Base-by-base conservation (phyloP, 176 grass and related monocot species). In the Ampelocalamus luodianensis region DNA sequence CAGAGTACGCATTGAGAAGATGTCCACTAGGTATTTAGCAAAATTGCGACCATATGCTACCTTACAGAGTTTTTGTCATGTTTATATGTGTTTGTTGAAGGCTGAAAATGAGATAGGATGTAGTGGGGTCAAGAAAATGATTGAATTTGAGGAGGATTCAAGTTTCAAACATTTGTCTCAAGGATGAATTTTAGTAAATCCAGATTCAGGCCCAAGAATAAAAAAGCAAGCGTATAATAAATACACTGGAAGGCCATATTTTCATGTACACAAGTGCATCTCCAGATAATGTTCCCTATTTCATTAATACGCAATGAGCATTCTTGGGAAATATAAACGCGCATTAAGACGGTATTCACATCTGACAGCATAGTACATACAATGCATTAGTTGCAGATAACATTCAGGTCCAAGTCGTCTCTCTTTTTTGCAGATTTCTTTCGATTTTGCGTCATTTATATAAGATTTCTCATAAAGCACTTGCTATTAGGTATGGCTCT, bases 1-100 rank as follows among this genome's bases (percentile, higher is more conserved):
- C 83, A 90, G 86, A 68, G 77, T 98, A 70, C 89, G 93, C 27
- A 93, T 98, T 43, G 96, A 98, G 91, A 98, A 94, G 88, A 85
- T 95, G 82, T 95, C 96, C n/a, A 94, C 82, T 75, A 94, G 72
- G 93, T 95, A 92, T 64, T 78, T 85, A 80, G 81, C 32, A 67
- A 73, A 50, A 48, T 27, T 26, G 40, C n/a, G 63, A 4, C 15
- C 23, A 82, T 71, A 58, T 72, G 65, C 14, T 89, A 53, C 22
- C 37, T 29, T 72, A 34, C 36, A 68, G 20, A 77, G 42, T 71
- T 44, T n/a, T 7, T 76, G 38, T 49, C 38, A 10, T 85, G 27
- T 23, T 43, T 22, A 40, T 74, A 7, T 88, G 26, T 51, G 27
- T 29, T 29, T 53, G 4, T 77, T 27, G 10, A 68, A 68, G 9